Evolutionary conservation across 345 rosid genomes (phyloP).

Genomic region (Linum lewisii): DNA sequence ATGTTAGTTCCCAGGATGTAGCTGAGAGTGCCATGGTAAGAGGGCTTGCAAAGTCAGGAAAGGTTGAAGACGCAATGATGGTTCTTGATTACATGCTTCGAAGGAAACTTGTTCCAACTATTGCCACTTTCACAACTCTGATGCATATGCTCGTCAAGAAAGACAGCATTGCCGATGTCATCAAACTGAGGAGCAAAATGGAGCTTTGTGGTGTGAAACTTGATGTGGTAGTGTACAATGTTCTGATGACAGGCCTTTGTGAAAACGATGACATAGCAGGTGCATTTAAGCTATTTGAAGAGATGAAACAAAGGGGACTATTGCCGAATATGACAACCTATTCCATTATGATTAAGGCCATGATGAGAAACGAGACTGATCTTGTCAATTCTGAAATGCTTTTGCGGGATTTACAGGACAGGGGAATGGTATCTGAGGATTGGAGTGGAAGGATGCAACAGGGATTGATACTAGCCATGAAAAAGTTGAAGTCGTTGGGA

Average conservation of each 20-base stretch:
- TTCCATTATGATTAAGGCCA: constrained; percentile 40
- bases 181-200: constrained; percentile 42
- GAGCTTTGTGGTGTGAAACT: constrained; percentile 43
- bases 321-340: constrained; percentile 61
- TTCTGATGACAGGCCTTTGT: constrained; percentile 61
- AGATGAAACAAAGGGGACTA: constrained; percentile 58
- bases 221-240: constrained; percentile 69
- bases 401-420: constrained; percentile 48
- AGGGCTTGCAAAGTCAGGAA: constrained; percentile 71
- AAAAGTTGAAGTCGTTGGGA: constrained; percentile 36
- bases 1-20: constrained; percentile 36
- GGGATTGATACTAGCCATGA: constrained; percentile 35
- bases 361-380: constrained; percentile 22
- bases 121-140: constrained; percentile 67
- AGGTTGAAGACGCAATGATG: constrained; percentile 62
- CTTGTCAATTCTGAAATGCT: constrained; percentile 29
- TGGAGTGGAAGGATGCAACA: constrained; percentile 23
- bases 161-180: constrained; percentile 38
- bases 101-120: constrained; percentile 47
- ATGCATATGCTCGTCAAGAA: constrained; percentile 59
- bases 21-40: constrained; percentile 88
- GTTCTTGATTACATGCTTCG: constrained; percentile 52
- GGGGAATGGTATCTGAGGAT: constrained; percentile 41
- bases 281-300: constrained; percentile 57
- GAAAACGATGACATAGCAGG: constrained; percentile 34